Evolutionary conservation across 345 rosid genomes (phyloP).

Genomic region (Gossypium thurberi): DNA sequence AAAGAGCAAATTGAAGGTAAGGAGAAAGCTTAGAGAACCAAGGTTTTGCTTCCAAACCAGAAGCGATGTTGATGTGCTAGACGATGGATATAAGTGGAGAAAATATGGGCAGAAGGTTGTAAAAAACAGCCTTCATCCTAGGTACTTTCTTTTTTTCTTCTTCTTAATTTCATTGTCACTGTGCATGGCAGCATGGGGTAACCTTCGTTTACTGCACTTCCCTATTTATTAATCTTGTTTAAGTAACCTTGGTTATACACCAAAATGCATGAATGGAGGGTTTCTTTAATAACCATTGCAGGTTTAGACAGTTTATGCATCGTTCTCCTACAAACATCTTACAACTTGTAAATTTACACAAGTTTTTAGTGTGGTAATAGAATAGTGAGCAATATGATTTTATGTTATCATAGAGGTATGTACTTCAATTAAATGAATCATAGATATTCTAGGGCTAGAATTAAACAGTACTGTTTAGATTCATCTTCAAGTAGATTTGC

Average conservation of each 20-base stretch:
- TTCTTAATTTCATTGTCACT: not conserved
- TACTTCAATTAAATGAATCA: not conserved
- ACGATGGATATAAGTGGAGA: slow-evolving; percentile 96
- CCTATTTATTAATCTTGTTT: no score
- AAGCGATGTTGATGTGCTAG: slow-evolving; percentile 92
- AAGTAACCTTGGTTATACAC: no score
- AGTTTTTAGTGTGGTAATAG: not conserved
- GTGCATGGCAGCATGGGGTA: not conserved
- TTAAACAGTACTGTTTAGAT: not conserved
- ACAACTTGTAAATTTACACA: not conserved
- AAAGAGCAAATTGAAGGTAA: slow-evolving; percentile 69
- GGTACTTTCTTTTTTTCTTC: slow-evolving; percentile 33
- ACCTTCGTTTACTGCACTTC: not conserved
- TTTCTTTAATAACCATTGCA: no score
- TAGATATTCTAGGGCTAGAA: not conserved
- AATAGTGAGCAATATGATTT: not conserved
- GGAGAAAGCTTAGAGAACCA: slow-evolving; percentile 95
- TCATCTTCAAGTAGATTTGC: not conserved
- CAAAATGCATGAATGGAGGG: no score
- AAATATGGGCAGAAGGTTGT: slow-evolving; percentile 97
- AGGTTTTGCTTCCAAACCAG: slow-evolving; percentile 97
- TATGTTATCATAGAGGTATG: not conserved
- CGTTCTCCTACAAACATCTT: no score
- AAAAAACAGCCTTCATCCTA: slow-evolving; percentile 95
- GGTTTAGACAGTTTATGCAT: no score